A percentile compares a stretch with the other conserved stretches of the same genome.
These are phyloP conservation scores for Cytospora mali DNA, from an alignment of 2,329 filamentous ascomycete genomes.

Conservation along the genomic window DNA sequence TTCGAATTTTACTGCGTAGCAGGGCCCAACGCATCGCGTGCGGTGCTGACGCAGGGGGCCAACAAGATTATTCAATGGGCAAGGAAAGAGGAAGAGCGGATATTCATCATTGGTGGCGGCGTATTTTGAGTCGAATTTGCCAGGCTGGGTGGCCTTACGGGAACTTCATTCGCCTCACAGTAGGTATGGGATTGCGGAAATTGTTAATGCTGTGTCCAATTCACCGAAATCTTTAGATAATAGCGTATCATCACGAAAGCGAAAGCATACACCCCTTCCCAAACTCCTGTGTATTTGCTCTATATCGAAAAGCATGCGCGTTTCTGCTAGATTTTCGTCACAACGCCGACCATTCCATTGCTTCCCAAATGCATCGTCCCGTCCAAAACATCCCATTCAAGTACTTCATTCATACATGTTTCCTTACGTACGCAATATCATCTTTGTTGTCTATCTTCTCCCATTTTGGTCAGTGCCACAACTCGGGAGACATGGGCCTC, in stretches of 20 bases:
- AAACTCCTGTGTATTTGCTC: not conserved
- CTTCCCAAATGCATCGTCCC: too few relatives aligned
- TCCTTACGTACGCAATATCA: not conserved
- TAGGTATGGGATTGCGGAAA: not conserved
- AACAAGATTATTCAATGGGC: conserved; percentile 93
- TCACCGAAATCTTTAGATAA: not conserved
- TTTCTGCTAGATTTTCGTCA: not conserved
- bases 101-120: conserved; percentile 98
- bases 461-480: not conserved
- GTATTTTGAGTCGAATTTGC: conserved; percentile 59
- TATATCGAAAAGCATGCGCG: not conserved
- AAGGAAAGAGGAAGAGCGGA: conserved; percentile 83
- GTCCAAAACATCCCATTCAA: not conserved
- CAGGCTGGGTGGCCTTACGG: not conserved
- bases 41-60: conserved; percentile 77
- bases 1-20: conserved; percentile 98
- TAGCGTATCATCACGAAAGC: not conserved
- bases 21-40: conserved; percentile 66
- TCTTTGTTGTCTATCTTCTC: not conserved
- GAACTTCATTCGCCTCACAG: not conserved
- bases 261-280: not conserved
- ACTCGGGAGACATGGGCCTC: not conserved
- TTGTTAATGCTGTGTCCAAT: not conserved
- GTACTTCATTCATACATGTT: not conserved
- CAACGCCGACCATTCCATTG: not conserved